Evolutionary conservation across 495 filamentous ascomycete species (phyloP), one percentile per base, ranked within the genome.

Genomic region (Hypoxylon trugodes): DNA sequence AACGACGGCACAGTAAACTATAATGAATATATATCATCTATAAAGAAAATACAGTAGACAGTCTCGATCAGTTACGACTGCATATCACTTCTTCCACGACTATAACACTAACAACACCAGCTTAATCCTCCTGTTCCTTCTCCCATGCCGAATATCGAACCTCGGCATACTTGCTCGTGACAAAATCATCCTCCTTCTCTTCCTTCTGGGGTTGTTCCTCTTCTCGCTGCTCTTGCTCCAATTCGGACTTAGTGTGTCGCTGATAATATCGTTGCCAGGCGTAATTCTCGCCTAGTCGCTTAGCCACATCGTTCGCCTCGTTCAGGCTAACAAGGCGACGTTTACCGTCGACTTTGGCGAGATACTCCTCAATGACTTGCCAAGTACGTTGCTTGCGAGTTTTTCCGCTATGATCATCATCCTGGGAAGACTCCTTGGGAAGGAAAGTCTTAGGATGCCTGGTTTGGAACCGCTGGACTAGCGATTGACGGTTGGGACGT

Each of bases 261-360:
- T 36, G 36, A 48, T 51, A 55, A 36, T 71, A 71, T 30, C 69
- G 73, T 50, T 61, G 60, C 61, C 46, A 51, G 22, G 54, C 35
- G 33, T 74, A 59, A 55, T 69, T 65, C 57, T 77, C 62, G 21
- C 82, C 82, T 40, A 93, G 65, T 24, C 90, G 70, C 69, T 84
- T 87, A 1, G 88, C 84, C 6, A 91, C 87, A 64, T 90, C 87
- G 59, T 90, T 91, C 7, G 89, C 89, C 66, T 91, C 88, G 61
- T 83, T 79, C 59, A 92, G 72, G 52, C 79, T 88, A 22, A 92
- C 88, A 6, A 92, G 76, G 33, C 77, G 81, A 41, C 89, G 76
- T 76, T 87, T 89, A 24, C 48, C 53, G 9, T 26, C 38, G 35
- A 53, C 15, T 41, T 69, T 53, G 40, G 64, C 49, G 22, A 75